Evolutionary conservation across 768 basidiomycete species (phyloP).

Genomic region (Flagelloscypha sp.): DNA sequence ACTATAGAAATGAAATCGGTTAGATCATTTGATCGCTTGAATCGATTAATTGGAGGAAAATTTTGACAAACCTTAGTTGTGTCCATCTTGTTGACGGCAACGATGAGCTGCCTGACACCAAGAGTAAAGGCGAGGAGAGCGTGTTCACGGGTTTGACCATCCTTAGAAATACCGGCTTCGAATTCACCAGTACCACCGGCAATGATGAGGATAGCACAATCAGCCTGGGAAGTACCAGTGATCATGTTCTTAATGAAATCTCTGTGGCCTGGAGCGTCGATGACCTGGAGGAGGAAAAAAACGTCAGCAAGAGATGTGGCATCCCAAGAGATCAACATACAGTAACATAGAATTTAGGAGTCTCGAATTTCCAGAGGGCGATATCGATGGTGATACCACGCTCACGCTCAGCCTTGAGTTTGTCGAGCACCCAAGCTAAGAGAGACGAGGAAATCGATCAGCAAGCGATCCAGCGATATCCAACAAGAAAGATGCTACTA

Average conservation of each 20-base stretch:
- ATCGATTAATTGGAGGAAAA: neutral
- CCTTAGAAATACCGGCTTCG: slow-evolving; percentile 99
- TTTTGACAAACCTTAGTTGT: slow-evolving; percentile 81
- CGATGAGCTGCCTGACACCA: slow-evolving; percentile 99
- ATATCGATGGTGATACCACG: slow-evolving; percentile 99
- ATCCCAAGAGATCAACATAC: slow-evolving; percentile 33
- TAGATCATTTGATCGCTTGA: slow-evolving; percentile 1
- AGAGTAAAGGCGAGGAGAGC: slow-evolving; percentile 99
- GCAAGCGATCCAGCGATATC: slow-evolving; percentile 9
- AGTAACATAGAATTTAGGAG: slow-evolving; percentile 90
- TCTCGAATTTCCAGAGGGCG: slow-evolving; percentile 99
- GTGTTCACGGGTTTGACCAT: slow-evolving; percentile 99
- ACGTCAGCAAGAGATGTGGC: slow-evolving; percentile 8
- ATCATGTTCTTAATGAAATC: slow-evolving; percentile 99
- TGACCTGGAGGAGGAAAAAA: slow-evolving; percentile 54
- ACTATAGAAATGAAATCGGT: slow-evolving; percentile 41
- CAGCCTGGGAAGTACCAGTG: slow-evolving; percentile 99
- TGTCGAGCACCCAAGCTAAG: slow-evolving; percentile 98
- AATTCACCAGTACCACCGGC: slow-evolving; percentile 99
- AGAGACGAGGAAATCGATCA: slow-evolving; percentile 20
- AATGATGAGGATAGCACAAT: slow-evolving; percentile 99
- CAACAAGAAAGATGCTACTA: slow-evolving; percentile 20
- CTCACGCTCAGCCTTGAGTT: slow-evolving; percentile 99
- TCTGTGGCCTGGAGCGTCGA: slow-evolving; percentile 99
- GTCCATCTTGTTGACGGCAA: slow-evolving; percentile 99